Evolutionary conservation across 257 asterid genomes (phyloP).

Genomic region (Eucommia ulmoides): DNA sequence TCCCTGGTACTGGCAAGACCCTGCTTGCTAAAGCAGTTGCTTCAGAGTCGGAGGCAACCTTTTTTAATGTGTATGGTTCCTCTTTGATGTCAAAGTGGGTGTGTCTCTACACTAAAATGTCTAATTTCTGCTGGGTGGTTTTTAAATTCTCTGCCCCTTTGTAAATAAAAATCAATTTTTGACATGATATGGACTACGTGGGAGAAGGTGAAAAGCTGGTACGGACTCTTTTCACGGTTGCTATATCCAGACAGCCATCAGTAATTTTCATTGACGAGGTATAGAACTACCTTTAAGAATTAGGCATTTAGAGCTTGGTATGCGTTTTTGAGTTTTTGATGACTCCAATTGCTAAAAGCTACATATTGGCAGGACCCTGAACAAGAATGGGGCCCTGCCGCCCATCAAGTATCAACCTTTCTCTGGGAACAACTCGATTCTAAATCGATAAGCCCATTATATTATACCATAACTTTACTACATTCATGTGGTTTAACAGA

Average conservation of each 20-base stretch:
- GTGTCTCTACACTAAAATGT: conserved; percentile 16
- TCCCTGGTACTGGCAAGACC: conserved; percentile 99
- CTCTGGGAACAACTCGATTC: too few relatives aligned
- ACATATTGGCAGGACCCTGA: too few relatives aligned
- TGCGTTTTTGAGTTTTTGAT: too few relatives aligned
- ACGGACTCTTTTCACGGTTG: conserved; percentile 84
- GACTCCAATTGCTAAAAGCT: too few relatives aligned
- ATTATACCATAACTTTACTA: too few relatives aligned
- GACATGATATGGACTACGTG: conserved; percentile 29
- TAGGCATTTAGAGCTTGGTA: too few relatives aligned
- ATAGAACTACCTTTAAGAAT: too few relatives aligned
- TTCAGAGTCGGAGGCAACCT: conserved; percentile 93
- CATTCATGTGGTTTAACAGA: too few relatives aligned
- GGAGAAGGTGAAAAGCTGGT: conserved; percentile 99
- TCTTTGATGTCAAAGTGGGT: conserved; percentile 98
- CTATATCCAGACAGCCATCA: conserved; percentile 88
- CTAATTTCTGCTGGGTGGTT: background rate
- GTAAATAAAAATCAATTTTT: background rate
- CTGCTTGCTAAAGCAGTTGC: conserved; percentile 99
- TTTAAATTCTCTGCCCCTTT: background rate
- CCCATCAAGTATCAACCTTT: too few relatives aligned
- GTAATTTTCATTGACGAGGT: conserved; percentile 99
- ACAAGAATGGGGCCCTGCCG: too few relatives aligned
- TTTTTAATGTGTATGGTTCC: conserved; percentile 94
- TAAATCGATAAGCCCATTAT: too few relatives aligned